A percentile compares a stretch with the other conserved stretches of the same genome.
Conservation (phyloP, 805 yeast species). For the Cyberlindnera nakhonratchasimensis region DNA sequence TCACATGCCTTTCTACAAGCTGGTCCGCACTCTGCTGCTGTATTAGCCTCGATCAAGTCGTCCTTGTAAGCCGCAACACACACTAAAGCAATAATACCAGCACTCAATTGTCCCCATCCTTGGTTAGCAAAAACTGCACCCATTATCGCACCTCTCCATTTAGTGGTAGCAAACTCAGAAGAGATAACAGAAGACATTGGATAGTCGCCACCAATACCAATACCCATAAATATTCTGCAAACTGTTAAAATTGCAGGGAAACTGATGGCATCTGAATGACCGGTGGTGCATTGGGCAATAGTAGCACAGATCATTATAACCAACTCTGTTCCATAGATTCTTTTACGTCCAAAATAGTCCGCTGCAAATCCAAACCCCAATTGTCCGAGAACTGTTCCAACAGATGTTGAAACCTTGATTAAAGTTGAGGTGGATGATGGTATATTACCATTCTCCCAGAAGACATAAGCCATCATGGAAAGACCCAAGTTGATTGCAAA, state of each 20-base stretch:
- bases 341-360: conserved; percentile 81
- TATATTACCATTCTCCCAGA: conserved; percentile 51
- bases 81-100: conserved; percentile 78
- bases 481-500: conserved; percentile 84
- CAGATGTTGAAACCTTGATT: conserved; percentile 85
- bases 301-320: conserved; percentile 81
- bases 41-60: conserved; percentile 49
- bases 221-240: conserved; percentile 86
- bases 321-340: conserved; percentile 81
- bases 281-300: conserved; percentile 70
- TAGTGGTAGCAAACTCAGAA: conserved; percentile 88
- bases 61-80: conserved; percentile 75
- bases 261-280: conserved; percentile 65
- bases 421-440: conserved; percentile 75
- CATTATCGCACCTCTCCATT: conserved; percentile 98
- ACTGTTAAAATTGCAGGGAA: conserved; percentile 72
- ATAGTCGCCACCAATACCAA: conserved; percentile 97
- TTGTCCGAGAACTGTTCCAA: conserved; percentile 93
- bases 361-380: conserved; percentile 79
- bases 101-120: conserved; percentile 92
- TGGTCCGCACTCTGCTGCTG: conserved; percentile 58
- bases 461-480: conserved; percentile 74
- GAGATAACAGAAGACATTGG: conserved; percentile 92
- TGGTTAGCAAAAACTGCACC: conserved; percentile 95
- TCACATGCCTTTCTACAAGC: conserved; percentile 76